Conservation (phyloP, 345 rosid species). For the Lumnitzera racemosa region DNA sequence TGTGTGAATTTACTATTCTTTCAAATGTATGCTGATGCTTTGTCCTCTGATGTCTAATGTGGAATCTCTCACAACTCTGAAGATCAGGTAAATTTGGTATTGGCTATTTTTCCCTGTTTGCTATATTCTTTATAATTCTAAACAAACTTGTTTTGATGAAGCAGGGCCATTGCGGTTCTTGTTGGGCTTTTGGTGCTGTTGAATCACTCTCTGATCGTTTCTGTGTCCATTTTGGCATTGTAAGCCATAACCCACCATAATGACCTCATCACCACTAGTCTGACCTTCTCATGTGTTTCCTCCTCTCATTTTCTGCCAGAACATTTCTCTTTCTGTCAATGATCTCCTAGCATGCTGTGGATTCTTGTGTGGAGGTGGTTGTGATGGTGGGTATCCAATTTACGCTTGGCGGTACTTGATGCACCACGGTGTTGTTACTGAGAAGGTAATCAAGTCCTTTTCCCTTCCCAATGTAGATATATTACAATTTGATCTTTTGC, state of each 20-base stretch:
- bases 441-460: slow-evolving; percentile 44
- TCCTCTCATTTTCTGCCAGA: slow-evolving; percentile 32
- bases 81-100: slow-evolving; percentile 76
- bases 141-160: slow-evolving; percentile 18
- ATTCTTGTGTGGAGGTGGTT: slow-evolving; percentile 77
- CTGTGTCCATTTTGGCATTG: slow-evolving; percentile 79
- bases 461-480: not conserved
- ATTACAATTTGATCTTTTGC: not conserved
- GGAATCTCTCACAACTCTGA: slow-evolving; percentile 18
- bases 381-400: slow-evolving; percentile 84
- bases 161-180: slow-evolving; percentile 98
- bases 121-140: slow-evolving; percentile 5
- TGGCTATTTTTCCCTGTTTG: not conserved
- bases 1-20: not conserved
- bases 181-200: slow-evolving; percentile 99
- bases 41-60: slow-evolving; percentile 17
- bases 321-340: slow-evolving; percentile 73
- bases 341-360: slow-evolving; percentile 97
- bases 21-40: slow-evolving; percentile 26
- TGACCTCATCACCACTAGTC: not conserved
- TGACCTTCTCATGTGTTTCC: not conserved
- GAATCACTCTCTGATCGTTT: slow-evolving; percentile 95
- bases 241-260: slow-evolving; percentile 13
- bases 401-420: slow-evolving; percentile 81
- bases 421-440: slow-evolving; percentile 79